Conservation (phyloP, 768 basidiomycete genomes). For the Calocera cornea region DNA sequence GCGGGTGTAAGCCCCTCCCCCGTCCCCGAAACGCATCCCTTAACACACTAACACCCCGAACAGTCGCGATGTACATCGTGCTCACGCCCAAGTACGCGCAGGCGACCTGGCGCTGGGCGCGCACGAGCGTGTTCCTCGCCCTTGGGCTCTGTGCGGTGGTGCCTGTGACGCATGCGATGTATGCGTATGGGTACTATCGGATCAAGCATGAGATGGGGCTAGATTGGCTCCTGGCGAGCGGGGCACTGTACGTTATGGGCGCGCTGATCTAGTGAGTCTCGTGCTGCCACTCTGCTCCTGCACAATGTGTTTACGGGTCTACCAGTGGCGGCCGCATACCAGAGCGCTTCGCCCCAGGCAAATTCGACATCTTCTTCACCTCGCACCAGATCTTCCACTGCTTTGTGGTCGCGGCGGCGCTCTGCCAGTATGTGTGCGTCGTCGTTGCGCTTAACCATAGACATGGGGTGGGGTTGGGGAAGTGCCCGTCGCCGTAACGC, state of each 20-base stretch:
- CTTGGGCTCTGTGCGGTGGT: constrained; percentile 58
- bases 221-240: constrained; percentile 54
- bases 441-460: constrained; percentile 46
- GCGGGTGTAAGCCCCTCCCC: constrained; percentile 38
- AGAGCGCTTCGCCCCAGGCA: constrained; percentile 59
- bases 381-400: constrained; percentile 88
- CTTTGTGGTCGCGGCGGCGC: constrained; percentile 58
- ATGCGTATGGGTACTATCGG: constrained; percentile 42
- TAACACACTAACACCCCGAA: constrained; percentile 15
- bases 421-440: constrained; percentile 49
- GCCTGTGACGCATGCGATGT: constrained; percentile 52
- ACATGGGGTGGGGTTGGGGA: constrained; percentile 24
- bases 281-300: constrained; percentile 9
- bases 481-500: not conserved
- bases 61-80: constrained; percentile 62
- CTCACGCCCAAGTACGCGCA: constrained; percentile 65
- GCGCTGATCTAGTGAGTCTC: constrained; percentile 65
- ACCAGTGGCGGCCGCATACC: constrained; percentile 70
- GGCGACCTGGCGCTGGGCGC: constrained; percentile 57
- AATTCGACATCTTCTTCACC: constrained; percentile 62
- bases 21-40: constrained; percentile 13
- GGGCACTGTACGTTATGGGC: constrained; percentile 61
- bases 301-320: constrained; percentile 13
- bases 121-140: constrained; percentile 65
- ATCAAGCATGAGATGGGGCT: constrained; percentile 53